Evolutionary conservation across 1,284 basidiomycete species (phyloP).

Genomic region (Athelia sp.): DNA sequence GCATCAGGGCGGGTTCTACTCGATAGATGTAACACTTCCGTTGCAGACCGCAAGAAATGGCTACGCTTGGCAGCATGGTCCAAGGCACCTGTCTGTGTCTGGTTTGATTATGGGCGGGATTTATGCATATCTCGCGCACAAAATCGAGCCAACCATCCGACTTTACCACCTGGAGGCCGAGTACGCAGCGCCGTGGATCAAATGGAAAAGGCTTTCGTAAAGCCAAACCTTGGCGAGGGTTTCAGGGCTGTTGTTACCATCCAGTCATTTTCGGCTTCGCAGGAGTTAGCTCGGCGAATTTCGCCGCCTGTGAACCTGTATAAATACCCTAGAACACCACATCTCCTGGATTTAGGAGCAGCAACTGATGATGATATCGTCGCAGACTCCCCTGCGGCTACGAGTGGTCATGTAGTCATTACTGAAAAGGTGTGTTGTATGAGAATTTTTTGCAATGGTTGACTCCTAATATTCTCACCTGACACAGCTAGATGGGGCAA

Average conservation of each 20-base stretch:
- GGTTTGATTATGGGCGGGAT: constrained; percentile 48
- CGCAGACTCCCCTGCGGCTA: constrained; percentile 11
- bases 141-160: constrained; percentile 50
- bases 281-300: constrained; percentile 40
- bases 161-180: constrained; percentile 48
- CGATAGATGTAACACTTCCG: constrained; percentile 51
- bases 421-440: constrained; percentile 59
- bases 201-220: constrained; percentile 41
- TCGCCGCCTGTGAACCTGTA: constrained; percentile 38
- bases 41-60: constrained; percentile 43
- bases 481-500: constrained; percentile 55
- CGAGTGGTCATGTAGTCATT: constrained; percentile 33
- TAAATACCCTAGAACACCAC: constrained; percentile 60
- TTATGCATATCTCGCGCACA: constrained; percentile 52
- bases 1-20: constrained; percentile 36
- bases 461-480: too few species aligned
- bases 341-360: constrained; percentile 53
- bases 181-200: constrained; percentile 51
- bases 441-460: too few species aligned
- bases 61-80: constrained; percentile 45
- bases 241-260: constrained; percentile 44
- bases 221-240: constrained; percentile 43
- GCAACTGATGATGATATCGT: constrained; percentile 49
- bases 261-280: constrained; percentile 43
- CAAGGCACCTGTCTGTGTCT: constrained; percentile 40